Evolutionary conservation across 1,284 basidiomycete genomes (phyloP), one percentile per base, ranked within the genome.

Genomic region (Pseudomicrostroma phylloplanum): DNA sequence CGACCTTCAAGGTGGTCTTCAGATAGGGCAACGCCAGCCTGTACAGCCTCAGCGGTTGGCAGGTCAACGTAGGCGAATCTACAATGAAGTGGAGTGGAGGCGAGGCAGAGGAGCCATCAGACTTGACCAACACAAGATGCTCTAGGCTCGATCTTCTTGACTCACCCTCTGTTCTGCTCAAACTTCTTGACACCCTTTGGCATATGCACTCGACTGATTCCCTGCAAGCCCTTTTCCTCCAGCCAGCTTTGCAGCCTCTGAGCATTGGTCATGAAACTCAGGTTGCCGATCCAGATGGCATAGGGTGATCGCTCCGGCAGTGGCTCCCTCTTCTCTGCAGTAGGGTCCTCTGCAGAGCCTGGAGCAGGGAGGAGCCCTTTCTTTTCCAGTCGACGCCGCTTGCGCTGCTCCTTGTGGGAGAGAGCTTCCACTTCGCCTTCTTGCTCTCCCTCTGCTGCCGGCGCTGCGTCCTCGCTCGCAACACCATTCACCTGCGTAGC

Each of bases 41-140:
- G 79, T 73, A 93, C 89, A 19, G 85, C 86, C 39, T 90, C 89
- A 0, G 85, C 82, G 1, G 87, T 87, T 1, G 87, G 85, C 78
- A 98, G 92, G 81, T 98, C 94, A 64, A 96, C 87, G 81, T 97
- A 97, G 26, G 93, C 94, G 79, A 92, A 98, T 42, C 93, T 96
- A 71, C 30, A 11, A 11, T 48, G 48, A 13, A 23, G 8, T 8
- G 21, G 51, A 19, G 51, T 13, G 21, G 26, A 19, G 41, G 21
- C 30, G 21, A 55, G 57, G 54, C 46, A 39, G 55, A 67, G 60
- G 62, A 64, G 56, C 82, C 85, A 68, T 36, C 4, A 36, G 30
- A 9, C 30, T 36, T 36, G 30, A 36, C 9, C 4, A 36, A 36
- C 30, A 9, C 30, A 36, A 88, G 87, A 88, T 87, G 73, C 85